Percentiles rank a stretch among this genome's conserved stretches.
Evolutionary conservation across 495 filamentous ascomycete genomes (phyloP).

Genomic region (Neurospora tetrasperma): DNA sequence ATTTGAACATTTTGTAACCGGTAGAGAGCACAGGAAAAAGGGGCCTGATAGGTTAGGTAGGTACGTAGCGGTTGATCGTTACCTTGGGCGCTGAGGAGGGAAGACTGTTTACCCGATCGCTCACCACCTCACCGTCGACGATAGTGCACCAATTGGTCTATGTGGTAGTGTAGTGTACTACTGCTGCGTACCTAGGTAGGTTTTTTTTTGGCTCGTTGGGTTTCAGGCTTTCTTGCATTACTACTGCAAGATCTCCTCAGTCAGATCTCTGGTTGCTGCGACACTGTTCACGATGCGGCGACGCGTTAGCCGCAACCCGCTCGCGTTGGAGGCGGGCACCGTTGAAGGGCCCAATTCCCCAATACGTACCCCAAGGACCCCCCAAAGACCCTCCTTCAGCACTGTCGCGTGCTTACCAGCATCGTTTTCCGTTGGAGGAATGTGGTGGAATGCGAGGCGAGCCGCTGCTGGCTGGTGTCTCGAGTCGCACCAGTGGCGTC

Average conservation of each 20-base stretch:
- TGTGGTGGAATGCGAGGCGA: background rate
- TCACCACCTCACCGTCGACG: background rate
- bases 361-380: background rate
- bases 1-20: background rate
- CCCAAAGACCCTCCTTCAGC: background rate
- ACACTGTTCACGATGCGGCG: background rate
- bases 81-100: background rate
- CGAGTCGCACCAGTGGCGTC: constrained; percentile 11
- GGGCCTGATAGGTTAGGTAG: background rate
- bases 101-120: background rate
- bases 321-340: background rate
- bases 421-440: background rate
- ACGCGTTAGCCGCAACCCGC: background rate
- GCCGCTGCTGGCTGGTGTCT: background rate
- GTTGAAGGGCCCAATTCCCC: background rate
- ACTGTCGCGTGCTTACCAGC: background rate
- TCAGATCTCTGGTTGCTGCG: background rate
- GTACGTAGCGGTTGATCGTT: background rate
- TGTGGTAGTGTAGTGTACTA: background rate
- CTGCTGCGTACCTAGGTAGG: background rate
- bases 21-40: background rate
- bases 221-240: background rate
- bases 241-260: background rate
- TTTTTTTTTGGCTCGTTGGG: background rate
- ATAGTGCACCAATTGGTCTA: background rate